Conservation (phyloP, 164 flowering plant species). For the Piper betle region DNA sequence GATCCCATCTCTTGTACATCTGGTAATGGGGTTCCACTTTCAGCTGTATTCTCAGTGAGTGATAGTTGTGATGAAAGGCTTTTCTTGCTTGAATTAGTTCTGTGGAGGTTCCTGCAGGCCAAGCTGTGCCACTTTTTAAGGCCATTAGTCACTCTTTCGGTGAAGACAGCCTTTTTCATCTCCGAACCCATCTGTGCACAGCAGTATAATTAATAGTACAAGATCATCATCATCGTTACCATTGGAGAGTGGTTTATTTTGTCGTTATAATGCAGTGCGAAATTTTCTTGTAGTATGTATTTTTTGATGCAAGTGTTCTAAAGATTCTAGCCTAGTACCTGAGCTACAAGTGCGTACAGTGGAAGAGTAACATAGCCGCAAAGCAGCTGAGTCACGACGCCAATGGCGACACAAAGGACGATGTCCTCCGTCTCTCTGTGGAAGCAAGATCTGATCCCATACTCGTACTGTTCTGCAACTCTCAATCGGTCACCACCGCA, state of each 20-base stretch:
- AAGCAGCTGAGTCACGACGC: conserved; percentile 41
- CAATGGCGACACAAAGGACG: conserved; percentile 31
- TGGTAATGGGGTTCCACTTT: conserved; percentile 9
- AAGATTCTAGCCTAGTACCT: conserved; percentile 29
- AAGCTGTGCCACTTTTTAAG: conserved; percentile 35
- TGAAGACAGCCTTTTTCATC: conserved; percentile 38
- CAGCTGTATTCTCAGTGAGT: conserved; percentile 2
- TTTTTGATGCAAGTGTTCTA: conserved; percentile 26
- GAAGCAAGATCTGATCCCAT: conserved; percentile 50
- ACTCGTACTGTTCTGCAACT: conserved; percentile 31
- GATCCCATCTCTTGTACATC: conserved; percentile 6
- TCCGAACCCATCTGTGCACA: conserved; percentile 49
- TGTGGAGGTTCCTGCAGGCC: conserved; percentile 17
- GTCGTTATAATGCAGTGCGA: too few relatives aligned
- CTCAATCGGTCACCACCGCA: background rate
- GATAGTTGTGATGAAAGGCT: conserved; percentile 7
- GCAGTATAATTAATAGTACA: background rate
- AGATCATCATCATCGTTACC: too few relatives aligned
- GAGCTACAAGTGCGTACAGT: conserved; percentile 57
- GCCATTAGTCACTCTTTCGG: conserved; percentile 35
- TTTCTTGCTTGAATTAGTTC: conserved; percentile 8
- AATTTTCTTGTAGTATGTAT: background rate
- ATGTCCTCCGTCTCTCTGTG: conserved; percentile 32
- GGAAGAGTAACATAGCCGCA: conserved; percentile 66
- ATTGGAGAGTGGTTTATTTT: too few relatives aligned